These are phyloP conservation scores for Monilinia laxa DNA, from an alignment of 2,329 filamentous ascomycete species.

Conservation along the genomic window DNA sequence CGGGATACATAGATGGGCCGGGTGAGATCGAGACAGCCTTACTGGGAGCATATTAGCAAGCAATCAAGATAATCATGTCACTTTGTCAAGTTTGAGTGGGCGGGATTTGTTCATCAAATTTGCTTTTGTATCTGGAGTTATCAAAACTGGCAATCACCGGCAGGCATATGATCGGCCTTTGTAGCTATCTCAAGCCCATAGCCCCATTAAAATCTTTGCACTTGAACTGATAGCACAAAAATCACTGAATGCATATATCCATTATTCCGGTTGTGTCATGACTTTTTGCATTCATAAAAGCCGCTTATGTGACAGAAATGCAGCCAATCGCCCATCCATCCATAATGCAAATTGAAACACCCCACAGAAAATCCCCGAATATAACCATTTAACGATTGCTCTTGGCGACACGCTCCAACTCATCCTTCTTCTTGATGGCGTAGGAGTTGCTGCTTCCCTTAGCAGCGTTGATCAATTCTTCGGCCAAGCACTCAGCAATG, in stretches of 20 bases:
- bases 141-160: slow-evolving; percentile 15
- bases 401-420: slow-evolving; percentile 99
- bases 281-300: slow-evolving; percentile 23
- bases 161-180: slow-evolving; percentile 6
- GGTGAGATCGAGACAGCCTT: neutral
- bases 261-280: slow-evolving; percentile 22
- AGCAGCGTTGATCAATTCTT: slow-evolving; percentile 99
- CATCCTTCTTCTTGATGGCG: slow-evolving; percentile 99
- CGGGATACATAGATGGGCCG: no score
- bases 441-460: slow-evolving; percentile 99
- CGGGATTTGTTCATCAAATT: slow-evolving; percentile 14
- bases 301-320: slow-evolving; percentile 40
- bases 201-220: slow-evolving; percentile 11
- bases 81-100: neutral
- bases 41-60: neutral
- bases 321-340: slow-evolving; percentile 37
- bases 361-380: slow-evolving; percentile 33
- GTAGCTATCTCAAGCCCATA: slow-evolving; percentile 12
- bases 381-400: slow-evolving; percentile 87
- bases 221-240: slow-evolving; percentile 11
- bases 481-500: slow-evolving; percentile 98
- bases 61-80: neutral
- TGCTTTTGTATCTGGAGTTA: slow-evolving; percentile 16
- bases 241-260: slow-evolving; percentile 23
- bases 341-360: slow-evolving; percentile 40